Conservation (phyloP, 2,329 filamentous ascomycete genomes). For the Paecilomyces formosus region DNA sequence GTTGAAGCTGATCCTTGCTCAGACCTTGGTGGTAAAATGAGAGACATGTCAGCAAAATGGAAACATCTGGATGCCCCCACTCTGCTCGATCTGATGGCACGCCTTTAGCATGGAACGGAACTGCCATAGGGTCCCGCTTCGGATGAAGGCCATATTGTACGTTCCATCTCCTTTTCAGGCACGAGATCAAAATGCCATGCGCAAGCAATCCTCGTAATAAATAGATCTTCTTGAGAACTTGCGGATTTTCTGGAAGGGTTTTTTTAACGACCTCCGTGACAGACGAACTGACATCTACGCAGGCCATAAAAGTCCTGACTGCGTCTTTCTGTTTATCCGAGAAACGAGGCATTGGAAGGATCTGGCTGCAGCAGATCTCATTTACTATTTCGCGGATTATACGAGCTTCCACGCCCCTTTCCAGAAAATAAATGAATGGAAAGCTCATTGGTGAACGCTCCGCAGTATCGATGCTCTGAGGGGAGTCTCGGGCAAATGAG, state of each 20-base stretch:
- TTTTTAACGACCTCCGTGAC: slow-evolving; percentile 12
- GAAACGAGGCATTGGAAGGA: slow-evolving; percentile 15
- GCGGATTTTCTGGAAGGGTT: slow-evolving; percentile 24
- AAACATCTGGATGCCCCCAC: slow-evolving; percentile 61
- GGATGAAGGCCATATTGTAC: slow-evolving; percentile 58
- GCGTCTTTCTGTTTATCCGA: slow-evolving; percentile 10
- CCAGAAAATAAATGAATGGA: slow-evolving; percentile 52
- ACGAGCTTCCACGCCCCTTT: slow-evolving; percentile 39
- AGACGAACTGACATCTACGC: slow-evolving; percentile 10
- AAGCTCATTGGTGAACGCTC: slow-evolving; percentile 35
- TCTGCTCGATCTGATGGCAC: slow-evolving; percentile 55
- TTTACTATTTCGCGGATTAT: slow-evolving; percentile 34
- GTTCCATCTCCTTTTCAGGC: slow-evolving; percentile 57
- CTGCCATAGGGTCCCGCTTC: slow-evolving; percentile 42
- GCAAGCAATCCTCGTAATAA: slow-evolving; percentile 58
- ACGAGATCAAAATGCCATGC: slow-evolving; percentile 52
- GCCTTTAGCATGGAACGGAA: slow-evolving; percentile 62
- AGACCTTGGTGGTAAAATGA: slow-evolving; percentile 61
- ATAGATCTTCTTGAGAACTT: slow-evolving; percentile 34
- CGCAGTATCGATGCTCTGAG: slow-evolving; percentile 45
- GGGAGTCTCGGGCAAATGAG: slow-evolving; percentile 31
- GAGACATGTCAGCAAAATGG: slow-evolving; percentile 58
- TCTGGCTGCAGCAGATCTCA: slow-evolving; percentile 31
- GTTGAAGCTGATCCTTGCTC: slow-evolving; percentile 39
- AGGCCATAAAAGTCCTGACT: slow-evolving; percentile 27